Base-by-base conservation (phyloP, 2,329 filamentous ascomycete species). In the Blastomyces emzantsi region DNA sequence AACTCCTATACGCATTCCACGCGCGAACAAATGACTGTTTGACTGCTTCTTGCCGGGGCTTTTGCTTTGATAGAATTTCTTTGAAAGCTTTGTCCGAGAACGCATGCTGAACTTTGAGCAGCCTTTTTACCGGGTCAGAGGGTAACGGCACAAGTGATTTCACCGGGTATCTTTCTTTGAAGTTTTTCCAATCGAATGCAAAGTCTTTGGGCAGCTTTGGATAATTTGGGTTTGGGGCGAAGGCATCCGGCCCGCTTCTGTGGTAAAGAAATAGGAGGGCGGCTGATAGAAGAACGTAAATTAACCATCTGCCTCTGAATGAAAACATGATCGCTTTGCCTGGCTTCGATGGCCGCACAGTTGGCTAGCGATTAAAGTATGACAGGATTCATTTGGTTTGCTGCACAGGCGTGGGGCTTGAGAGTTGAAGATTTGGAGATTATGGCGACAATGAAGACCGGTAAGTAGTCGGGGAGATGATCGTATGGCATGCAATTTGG, bases 1-100 rank as follows among this genome's bases (percentile, higher is more conserved):
- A 73, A 63, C 79, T 78, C 70, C 81, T 85, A 74, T 90, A 89
- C 13, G 82, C 82, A 11, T 73, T 70, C 84, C 85, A 88, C 65
- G 81, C 81, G 68, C 82, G 82, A 57, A 76, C 65, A 66, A 85
- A 85, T 67, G 78, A 80, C 58, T 77, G 76, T 67, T 77, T 79
- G 62, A 85, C 79, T 28, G 79, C 79, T 17, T 71, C 75, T 15
- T 72, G 75, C 59, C 75, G 73, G 55, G 80, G 74, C 63, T 71
- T 68, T 45, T 77, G 70, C 43, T 79, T 75, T 64, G 73, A 69
- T 62, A 74, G 71, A 66, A 70, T 74, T 22, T 69, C 70, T n/a
- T 67, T 62, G 19, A 39, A 43, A 13, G 65, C 64, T 63, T 73
- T 70, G 11, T 62, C 17, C 15, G 43, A 56, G 57, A 75, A 74